phyloP scores from a whole-genome alignment of 2,329 filamentous ascomycete species.

The Scorias spongiosa region DNA sequence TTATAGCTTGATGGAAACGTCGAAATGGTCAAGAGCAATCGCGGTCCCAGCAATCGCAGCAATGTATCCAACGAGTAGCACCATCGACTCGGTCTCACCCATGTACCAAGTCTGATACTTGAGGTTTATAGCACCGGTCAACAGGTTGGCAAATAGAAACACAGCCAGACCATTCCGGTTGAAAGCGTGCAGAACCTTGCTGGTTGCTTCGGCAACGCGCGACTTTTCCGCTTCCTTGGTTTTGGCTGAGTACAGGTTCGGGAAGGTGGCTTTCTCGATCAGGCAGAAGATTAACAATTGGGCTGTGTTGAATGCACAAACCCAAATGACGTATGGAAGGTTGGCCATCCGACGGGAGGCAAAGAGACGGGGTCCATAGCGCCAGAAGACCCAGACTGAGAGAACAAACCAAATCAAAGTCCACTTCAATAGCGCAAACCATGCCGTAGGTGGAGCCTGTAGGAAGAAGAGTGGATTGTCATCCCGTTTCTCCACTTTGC shows the following conservation, averaged over 20 bases:
- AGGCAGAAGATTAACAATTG: conserved; percentile 66
- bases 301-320: conserved; percentile 76
- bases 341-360: conserved; percentile 88
- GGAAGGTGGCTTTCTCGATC: conserved; percentile 67
- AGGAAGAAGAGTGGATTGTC: background rate
- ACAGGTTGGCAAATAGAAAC: conserved; percentile 74
- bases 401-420: conserved; percentile 59
- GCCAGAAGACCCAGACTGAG: conserved; percentile 47
- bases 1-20: conserved; percentile 58
- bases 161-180: conserved; percentile 78
- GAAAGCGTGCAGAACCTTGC: conserved; percentile 63
- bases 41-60: conserved; percentile 52
- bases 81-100: conserved; percentile 50
- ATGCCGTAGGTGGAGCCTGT: conserved; percentile 4
- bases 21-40: conserved; percentile 45
- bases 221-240: conserved; percentile 43
- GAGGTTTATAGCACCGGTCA: conserved; percentile 83
- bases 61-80: conserved; percentile 59
- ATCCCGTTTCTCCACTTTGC: background rate
- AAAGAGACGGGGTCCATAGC: conserved; percentile 56
- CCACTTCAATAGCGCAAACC: conserved; percentile 45
- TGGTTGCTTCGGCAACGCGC: conserved; percentile 56
- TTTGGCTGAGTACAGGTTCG: conserved; percentile 46
- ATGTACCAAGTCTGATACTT: conserved; percentile 68
- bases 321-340: conserved; percentile 84